Evolutionary conservation across 1,139 yeast species (phyloP).

Genomic region (Casaregolazyma suthepensis): DNA sequence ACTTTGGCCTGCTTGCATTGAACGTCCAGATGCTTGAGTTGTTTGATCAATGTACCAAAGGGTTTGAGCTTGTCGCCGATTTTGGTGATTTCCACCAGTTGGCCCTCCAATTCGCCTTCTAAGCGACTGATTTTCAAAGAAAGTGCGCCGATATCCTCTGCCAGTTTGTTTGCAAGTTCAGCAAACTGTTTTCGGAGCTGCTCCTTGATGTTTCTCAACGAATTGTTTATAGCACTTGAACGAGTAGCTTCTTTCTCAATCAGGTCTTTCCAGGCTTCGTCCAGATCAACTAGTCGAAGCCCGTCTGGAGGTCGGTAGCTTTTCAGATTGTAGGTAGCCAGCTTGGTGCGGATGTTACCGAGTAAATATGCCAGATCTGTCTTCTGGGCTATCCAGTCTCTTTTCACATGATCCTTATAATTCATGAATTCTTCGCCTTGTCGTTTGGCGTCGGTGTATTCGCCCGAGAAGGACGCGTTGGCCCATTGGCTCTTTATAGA

Average conservation of each 20-base stretch:
- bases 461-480: conserved; percentile 26
- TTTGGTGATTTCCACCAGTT: conserved; percentile 30
- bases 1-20: conserved; percentile 35
- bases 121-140: conserved; percentile 30
- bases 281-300: conserved; percentile 29
- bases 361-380: conserved; percentile 34
- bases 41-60: conserved; percentile 25
- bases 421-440: conserved; percentile 27
- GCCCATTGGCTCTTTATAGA: conserved; percentile 24
- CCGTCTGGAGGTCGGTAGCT: conserved; percentile 36
- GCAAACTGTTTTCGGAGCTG: conserved; percentile 46
- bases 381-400: conserved; percentile 38
- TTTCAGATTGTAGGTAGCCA: conserved; percentile 34
- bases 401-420: conserved; percentile 32
- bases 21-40: conserved; percentile 27
- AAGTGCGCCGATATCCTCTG: conserved; percentile 29
- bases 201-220: conserved; percentile 33
- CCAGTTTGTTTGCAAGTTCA: conserved; percentile 34
- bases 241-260: conserved; percentile 31
- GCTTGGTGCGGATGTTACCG: conserved; percentile 36
- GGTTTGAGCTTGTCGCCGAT: conserved; percentile 33
- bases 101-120: conserved; percentile 37
- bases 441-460: conserved; percentile 31
- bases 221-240: conserved; percentile 32
- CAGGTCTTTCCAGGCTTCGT: conserved; percentile 31